Evolutionary conservation across 2,329 filamentous ascomycete species (phyloP), one percentile per base, ranked within the genome.

Genomic region (Tolypocladium tundrense): DNA sequence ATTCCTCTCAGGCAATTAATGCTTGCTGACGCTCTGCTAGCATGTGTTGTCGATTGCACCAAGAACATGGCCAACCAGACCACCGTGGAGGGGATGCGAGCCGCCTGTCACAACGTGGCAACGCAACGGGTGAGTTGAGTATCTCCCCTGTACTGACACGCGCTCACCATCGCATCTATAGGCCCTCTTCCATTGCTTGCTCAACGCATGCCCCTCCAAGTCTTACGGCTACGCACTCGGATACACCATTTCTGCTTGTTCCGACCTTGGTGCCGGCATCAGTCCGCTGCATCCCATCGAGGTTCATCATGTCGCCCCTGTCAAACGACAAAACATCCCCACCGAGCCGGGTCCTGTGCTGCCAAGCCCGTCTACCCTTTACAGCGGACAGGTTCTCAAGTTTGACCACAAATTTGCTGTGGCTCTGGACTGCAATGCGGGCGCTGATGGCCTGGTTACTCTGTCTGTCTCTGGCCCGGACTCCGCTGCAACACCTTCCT

Each of bases 181-280:
- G 70, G 62, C 65, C 40, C 60, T 72, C 16, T 72, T 71, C 41
- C 61, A 66, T 40, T 73, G 71, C 53, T 60, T 73, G 54, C 59
- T 67, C 50, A 63, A 58, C 39, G 63, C 64, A 14, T 73, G 70
- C 53, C 57, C 60, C n/a, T 35, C 61, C 31, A 40, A 63, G 31
- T 56, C 60, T n/a, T 72, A 73, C 40, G 69, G 68, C 19, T 58
- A 61, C 41, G 69, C 70, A 3, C 59, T 72, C n/a, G 60, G 63
- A 24, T 55, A 67, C 43, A 60, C 64, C 24, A 61, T 70, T 50
- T 59, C 62, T 21, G 58, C 64, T 48, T 73, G 70, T 57, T 66
- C 63, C 21, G 57, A 58, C 9, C 51, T 65, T 39, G 69, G 69
- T 39, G 62, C 63, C 52, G 54, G 58, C 51, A 68, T 73, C 41